phyloP scores from a whole-genome alignment of 2,329 filamentous ascomycete genomes.

The Penicillium brasilianum region DNA sequence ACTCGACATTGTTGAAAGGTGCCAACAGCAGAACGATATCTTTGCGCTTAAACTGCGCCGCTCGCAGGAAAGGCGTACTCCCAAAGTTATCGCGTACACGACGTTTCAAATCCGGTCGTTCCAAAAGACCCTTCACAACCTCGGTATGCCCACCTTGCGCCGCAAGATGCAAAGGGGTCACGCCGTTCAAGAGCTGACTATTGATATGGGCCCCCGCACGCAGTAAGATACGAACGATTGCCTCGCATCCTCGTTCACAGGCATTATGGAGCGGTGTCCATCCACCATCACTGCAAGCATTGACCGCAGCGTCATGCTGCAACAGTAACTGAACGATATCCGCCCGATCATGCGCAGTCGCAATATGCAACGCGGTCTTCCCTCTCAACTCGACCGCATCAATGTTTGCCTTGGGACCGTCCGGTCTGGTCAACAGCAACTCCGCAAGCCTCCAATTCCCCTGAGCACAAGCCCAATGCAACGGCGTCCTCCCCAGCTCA shows the following conservation, averaged over 20 bases:
- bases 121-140: conserved; percentile 44
- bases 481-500: conserved; percentile 56
- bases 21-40: conserved; percentile 44
- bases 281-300: conserved; percentile 55
- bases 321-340: conserved; percentile 50
- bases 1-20: conserved; percentile 45
- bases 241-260: conserved; percentile 55
- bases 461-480: conserved; percentile 65
- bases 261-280: conserved; percentile 62
- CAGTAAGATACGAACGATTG: conserved; percentile 53
- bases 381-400: conserved; percentile 48
- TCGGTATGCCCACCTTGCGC: conserved; percentile 46
- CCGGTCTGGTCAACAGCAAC: conserved; percentile 49
- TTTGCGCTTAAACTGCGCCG: conserved; percentile 46
- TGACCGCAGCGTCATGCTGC: conserved; percentile 52
- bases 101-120: conserved; percentile 38
- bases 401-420: conserved; percentile 46
- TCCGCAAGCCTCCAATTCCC: conserved; percentile 58
- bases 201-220: conserved; percentile 44
- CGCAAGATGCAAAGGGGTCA: conserved; percentile 48
- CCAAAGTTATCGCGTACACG: conserved; percentile 45
- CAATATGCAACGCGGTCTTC: conserved; percentile 57
- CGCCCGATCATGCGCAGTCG: conserved; percentile 50
- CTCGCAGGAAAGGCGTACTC: conserved; percentile 49
- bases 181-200: conserved; percentile 44